Evolutionary conservation across 108 stramenopile species (phyloP).

Genomic region (Nitzschia sp.): DNA sequence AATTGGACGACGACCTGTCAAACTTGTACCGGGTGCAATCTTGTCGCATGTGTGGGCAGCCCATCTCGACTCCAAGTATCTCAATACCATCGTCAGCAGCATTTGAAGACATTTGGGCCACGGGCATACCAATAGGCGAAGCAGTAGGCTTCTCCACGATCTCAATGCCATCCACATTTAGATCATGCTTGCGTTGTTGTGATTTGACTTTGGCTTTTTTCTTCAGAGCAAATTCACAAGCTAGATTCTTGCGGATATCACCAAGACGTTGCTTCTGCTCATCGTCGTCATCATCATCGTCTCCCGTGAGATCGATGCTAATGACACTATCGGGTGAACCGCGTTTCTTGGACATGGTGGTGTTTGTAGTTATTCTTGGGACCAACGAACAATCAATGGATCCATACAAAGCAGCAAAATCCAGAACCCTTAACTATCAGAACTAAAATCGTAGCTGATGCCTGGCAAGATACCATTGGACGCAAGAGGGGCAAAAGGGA

Average conservation of each 20-base stretch:
- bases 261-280: neutral
- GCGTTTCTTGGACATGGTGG: neutral
- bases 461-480: too few species aligned
- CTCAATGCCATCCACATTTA: neutral
- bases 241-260: neutral
- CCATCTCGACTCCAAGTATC: conserved; percentile 14
- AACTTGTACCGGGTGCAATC: conserved; percentile 38
- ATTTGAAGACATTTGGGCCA: neutral
- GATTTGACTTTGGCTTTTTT: neutral
- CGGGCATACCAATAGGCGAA: neutral
- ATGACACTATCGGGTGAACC: neutral
- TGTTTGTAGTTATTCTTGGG: too few species aligned
- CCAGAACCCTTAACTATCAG: too few species aligned
- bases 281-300: neutral
- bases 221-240: neutral
- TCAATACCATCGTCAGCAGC: conserved; percentile 38
- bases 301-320: neutral
- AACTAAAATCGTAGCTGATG: too few species aligned
- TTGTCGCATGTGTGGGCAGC: conserved; percentile 39
- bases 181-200: neutral
- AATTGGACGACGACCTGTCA: neutral
- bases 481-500: too few species aligned
- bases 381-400: too few species aligned
- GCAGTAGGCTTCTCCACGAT: neutral
- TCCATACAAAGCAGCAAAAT: too few species aligned